phyloP scores from a whole-genome alignment of 352 stramenopile species.

The Phytophthora ramorum region DNA sequence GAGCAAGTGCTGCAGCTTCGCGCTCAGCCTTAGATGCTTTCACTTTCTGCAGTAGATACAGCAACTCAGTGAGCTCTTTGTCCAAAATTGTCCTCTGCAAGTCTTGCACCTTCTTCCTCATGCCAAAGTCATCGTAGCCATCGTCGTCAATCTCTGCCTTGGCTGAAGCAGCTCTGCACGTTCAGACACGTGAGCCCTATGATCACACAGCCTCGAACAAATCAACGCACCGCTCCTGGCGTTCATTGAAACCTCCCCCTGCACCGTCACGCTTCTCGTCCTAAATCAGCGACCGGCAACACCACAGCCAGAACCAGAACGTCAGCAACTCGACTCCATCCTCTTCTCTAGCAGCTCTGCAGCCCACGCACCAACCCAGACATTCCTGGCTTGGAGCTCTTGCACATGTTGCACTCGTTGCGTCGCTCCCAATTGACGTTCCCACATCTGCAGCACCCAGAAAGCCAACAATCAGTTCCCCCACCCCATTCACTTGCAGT shows the following conservation, averaged over 20 bases:
- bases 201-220: not conserved
- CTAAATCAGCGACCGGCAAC: conserved; percentile 27
- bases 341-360: not conserved
- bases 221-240: conserved; percentile 66
- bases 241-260: conserved; percentile 86
- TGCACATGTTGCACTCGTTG: conserved; percentile 90
- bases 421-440: conserved; percentile 90
- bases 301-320: not conserved
- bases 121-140: conserved; percentile 89
- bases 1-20: conserved; percentile 81
- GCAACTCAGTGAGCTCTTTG: not conserved
- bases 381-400: conserved; percentile 79
- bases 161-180: conserved; percentile 60
- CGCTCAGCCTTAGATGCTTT: conserved; percentile 80
- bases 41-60: conserved; percentile 44
- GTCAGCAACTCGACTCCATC: not conserved
- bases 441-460: conserved; percentile 55
- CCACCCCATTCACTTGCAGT: not conserved
- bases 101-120: conserved; percentile 74
- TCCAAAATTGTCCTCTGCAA: not conserved
- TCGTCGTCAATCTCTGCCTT: conserved; percentile 85
- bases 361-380: conserved; percentile 49
- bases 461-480: not conserved
- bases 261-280: conserved; percentile 82
- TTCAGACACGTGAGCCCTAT: not conserved